Evolutionary conservation across 106 monocot genomes (phyloP).

Genomic region (Dioscorea zingiberensis): DNA sequence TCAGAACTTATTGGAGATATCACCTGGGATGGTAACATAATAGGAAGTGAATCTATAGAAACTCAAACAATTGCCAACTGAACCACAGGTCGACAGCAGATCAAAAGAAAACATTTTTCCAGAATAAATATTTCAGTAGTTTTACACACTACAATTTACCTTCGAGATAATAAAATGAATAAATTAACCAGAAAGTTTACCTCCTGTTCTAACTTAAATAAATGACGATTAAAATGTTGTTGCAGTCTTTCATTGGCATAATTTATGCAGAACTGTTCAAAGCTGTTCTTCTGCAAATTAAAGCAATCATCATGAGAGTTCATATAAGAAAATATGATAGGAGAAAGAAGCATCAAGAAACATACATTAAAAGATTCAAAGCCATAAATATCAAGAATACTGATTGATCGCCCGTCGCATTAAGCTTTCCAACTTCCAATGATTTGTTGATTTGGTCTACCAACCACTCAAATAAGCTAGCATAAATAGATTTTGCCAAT

Average conservation of each 20-base stretch:
- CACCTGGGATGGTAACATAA: too few species aligned
- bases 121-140: too few species aligned
- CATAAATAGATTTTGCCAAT: slow-evolving; percentile 87
- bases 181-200: slow-evolving; percentile 17
- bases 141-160: too few species aligned
- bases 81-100: too few species aligned
- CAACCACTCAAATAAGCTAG: slow-evolving; percentile 88
- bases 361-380: slow-evolving; percentile 96
- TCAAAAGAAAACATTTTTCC: too few species aligned
- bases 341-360: slow-evolving; percentile 14
- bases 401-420: slow-evolving; percentile 84
- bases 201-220: slow-evolving; percentile 98
- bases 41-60: too few species aligned
- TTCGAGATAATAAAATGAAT: too few species aligned
- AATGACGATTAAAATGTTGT: slow-evolving; percentile 97
- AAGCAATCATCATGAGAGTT: neutral
- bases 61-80: too few species aligned
- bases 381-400: slow-evolving; percentile 98
- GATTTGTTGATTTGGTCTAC: slow-evolving; percentile 97
- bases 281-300: slow-evolving; percentile 76
- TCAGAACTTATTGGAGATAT: too few species aligned
- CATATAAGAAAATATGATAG: slow-evolving; percentile 2
- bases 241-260: slow-evolving; percentile 99
- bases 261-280: slow-evolving; percentile 99
- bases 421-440: slow-evolving; percentile 73